A percentile compares a stretch with the other conserved stretches of the same genome.
phyloP scores from a whole-genome alignment of 2,329 filamentous ascomycete genomes.

The Dactylonectria macrodidyma region DNA sequence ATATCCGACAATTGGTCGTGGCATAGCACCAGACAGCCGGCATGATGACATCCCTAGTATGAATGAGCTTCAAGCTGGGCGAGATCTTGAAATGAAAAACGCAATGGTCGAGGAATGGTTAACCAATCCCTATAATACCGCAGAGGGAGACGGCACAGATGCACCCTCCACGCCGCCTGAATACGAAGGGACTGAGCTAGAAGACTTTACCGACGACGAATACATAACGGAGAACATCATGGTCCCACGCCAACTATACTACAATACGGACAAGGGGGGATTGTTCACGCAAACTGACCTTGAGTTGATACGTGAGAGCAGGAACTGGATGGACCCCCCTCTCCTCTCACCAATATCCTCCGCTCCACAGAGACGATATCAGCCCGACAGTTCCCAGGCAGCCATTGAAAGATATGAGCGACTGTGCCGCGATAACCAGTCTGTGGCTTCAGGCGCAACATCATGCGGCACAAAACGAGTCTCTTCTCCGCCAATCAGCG shows the following conservation, averaged over 20 bases:
- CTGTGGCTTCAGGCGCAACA: conserved; percentile 71
- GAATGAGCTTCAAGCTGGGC: not conserved
- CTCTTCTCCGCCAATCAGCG: not conserved
- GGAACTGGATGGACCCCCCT: not conserved
- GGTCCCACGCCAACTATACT: not conserved
- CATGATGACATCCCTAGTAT: not conserved
- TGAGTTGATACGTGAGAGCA: not conserved
- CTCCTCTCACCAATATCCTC: not conserved
- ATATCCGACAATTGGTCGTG: not conserved
- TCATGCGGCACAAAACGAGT: conserved; percentile 75
- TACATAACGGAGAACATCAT: not conserved
- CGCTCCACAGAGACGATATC: not conserved
- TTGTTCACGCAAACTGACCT: not conserved
- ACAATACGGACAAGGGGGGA: not conserved
- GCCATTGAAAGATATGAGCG: conserved; percentile 63
- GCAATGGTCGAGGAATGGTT: not conserved
- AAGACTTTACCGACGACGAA: not conserved
- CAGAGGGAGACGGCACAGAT: not conserved
- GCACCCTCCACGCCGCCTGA: not conserved
- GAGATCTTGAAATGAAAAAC: not conserved
- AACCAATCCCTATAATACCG: not conserved
- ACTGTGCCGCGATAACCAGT: conserved; percentile 67
- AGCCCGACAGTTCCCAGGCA: conserved; percentile 10
- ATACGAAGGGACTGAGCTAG: not conserved
- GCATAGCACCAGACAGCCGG: not conserved